These are phyloP conservation scores for Vigna trinervia DNA, from an alignment of 306 rosid genomes.

Conservation along the genomic window DNA sequence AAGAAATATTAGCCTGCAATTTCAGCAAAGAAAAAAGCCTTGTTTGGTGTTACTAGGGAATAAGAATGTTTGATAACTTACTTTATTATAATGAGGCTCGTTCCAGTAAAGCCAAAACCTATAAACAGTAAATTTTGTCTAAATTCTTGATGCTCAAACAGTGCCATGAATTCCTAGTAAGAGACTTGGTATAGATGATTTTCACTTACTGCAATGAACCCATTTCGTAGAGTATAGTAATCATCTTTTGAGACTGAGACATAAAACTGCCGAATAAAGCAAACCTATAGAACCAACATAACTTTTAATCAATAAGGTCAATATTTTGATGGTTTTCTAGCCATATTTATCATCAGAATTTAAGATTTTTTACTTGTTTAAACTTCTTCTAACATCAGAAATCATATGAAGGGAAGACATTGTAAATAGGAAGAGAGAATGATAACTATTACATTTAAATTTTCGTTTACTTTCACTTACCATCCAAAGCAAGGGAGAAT, in stretches of 20 bases:
- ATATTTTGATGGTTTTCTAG: background rate
- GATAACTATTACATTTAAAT: background rate
- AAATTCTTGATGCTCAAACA: slow-evolving; percentile 1
- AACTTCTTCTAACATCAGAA: background rate
- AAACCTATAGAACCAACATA: slow-evolving; percentile 45
- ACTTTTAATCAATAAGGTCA: background rate
- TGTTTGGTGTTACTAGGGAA: slow-evolving; percentile 14
- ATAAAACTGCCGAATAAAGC: slow-evolving; percentile 64
- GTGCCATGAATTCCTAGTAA: slow-evolving; percentile 23
- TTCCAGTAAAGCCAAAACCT: background rate
- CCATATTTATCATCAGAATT: background rate
- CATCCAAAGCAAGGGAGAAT: slow-evolving; percentile 65
- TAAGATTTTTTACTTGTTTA: background rate
- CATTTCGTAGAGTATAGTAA: slow-evolving; percentile 71
- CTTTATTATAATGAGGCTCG: background rate
- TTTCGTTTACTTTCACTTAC: slow-evolving; percentile 47
- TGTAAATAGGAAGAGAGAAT: background rate
- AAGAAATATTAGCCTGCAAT: slow-evolving; percentile 61
- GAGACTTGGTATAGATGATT: slow-evolving; percentile 10
- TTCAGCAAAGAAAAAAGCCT: slow-evolving; percentile 2
- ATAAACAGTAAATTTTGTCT: slow-evolving; percentile 13
- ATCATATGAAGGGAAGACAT: background rate
- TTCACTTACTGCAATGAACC: slow-evolving; percentile 66
- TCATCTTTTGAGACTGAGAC: slow-evolving; percentile 67
- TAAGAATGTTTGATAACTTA: background rate